These are phyloP conservation scores for sunflower (Helianthus annuus) DNA, from an alignment of 129 eudicot species.

Conservation along the genomic window HanXRQr2.0-SUNRISE NC_035436.2:139046987-139047486, in stretches of 20 bases:
- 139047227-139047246: conserved; percentile 3
- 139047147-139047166: not conserved
- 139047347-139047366: too few species aligned
- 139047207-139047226: conserved; percentile 11
- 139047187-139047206: conserved; percentile 20
- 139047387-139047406: too few species aligned
- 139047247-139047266: not conserved
- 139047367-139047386: too few species aligned
- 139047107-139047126: not conserved
- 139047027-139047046: too few species aligned
- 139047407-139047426: not conserved
- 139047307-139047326: too few species aligned
- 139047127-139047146: conserved; percentile 5
- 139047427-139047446: not conserved
- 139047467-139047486: not conserved
- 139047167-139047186: conserved; percentile 3
- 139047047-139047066: too few species aligned
- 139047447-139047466: not conserved
- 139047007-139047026: too few species aligned
- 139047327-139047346: too few species aligned
- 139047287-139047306: not conserved
- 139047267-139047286: not conserved
- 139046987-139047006: too few species aligned
- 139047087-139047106: not conserved
- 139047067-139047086: not conserved